These are phyloP conservation scores for Triticum monococcum DNA, from an alignment of 176 grass and related monocot species.

Conservation along the genomic window DNA sequence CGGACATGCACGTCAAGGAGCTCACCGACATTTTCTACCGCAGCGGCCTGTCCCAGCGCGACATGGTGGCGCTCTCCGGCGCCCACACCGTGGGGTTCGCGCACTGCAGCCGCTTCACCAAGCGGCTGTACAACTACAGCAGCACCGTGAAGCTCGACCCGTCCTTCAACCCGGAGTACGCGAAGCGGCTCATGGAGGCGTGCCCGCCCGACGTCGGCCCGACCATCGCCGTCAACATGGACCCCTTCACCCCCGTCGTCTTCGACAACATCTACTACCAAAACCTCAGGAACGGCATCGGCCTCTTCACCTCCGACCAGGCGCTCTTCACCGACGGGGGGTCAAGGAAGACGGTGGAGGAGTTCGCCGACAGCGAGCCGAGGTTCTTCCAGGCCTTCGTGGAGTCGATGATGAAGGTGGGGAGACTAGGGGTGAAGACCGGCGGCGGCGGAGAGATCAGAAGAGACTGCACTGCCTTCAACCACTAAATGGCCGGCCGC, in stretches of 20 bases:
- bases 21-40: slow-evolving; percentile 46
- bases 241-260: slow-evolving; percentile 59
- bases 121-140: slow-evolving; percentile 52
- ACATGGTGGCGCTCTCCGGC: slow-evolving; percentile 77
- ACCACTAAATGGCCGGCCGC: slow-evolving; percentile 32
- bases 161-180: slow-evolving; percentile 37
- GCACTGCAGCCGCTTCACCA: slow-evolving; percentile 73
- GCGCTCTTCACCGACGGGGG: slow-evolving; percentile 35
- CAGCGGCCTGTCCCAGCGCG: slow-evolving; percentile 27
- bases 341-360: slow-evolving; percentile 30
- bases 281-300: slow-evolving; percentile 56
- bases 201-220: slow-evolving; percentile 55
- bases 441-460: slow-evolving; percentile 65
- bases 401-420: slow-evolving; percentile 52
- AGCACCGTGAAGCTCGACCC: slow-evolving; percentile 41
- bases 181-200: slow-evolving; percentile 50
- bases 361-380: slow-evolving; percentile 47
- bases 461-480: slow-evolving; percentile 76
- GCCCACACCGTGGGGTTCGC: slow-evolving; percentile 87
- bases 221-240: slow-evolving; percentile 83
- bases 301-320: slow-evolving; percentile 82
- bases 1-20: slow-evolving; percentile 56
- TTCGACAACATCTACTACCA: slow-evolving; percentile 74
- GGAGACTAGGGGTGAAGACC: slow-evolving; percentile 67
- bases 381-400: slow-evolving; percentile 61